Conservation (phyloP, 1,284 basidiomycete species). For the Chondrostereum purpureum region DNA sequence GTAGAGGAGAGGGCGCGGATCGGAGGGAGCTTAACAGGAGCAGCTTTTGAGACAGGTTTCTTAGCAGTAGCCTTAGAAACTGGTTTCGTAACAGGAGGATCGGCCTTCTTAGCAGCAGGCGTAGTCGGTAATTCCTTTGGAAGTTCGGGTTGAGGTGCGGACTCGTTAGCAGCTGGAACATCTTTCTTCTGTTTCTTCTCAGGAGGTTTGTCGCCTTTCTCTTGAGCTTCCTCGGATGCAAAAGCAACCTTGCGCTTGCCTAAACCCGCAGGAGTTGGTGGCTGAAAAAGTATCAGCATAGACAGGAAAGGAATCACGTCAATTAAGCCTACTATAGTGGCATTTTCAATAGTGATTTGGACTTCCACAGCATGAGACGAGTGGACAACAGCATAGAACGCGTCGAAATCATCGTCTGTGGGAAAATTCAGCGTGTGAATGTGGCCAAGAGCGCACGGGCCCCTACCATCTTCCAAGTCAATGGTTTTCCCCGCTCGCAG, state of each 20-base stretch:
- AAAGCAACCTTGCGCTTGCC: background rate
- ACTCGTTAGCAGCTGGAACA: too few species aligned
- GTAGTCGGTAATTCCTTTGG: background rate
- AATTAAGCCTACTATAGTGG: too few species aligned
- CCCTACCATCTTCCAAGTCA: constrained; percentile 67
- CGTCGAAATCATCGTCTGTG: constrained; percentile 71
- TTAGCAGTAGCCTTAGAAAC: background rate
- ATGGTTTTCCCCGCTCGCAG: constrained; percentile 46
- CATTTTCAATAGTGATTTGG: constrained; percentile 25
- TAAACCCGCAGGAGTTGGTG: background rate
- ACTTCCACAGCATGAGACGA: constrained; percentile 30
- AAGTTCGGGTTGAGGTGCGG: too few species aligned
- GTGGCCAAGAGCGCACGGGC: background rate
- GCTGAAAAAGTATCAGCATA: too few species aligned
- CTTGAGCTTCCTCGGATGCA: background rate
- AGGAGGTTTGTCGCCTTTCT: background rate
- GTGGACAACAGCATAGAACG: constrained; percentile 46
- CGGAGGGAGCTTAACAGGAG: background rate
- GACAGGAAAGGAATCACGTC: too few species aligned
- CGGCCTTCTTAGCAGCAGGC: background rate
- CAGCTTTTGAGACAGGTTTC: background rate
- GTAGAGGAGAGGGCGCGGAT: too few species aligned
- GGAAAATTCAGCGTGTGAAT: constrained; percentile 2
- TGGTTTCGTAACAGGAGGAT: background rate
- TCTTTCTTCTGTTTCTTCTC: background rate